A percentile compares a stretch with the other conserved stretches of the same genome.
Conservation (phyloP, 2,329 filamentous ascomycete species). For the Cladosporium sp. region DNA sequence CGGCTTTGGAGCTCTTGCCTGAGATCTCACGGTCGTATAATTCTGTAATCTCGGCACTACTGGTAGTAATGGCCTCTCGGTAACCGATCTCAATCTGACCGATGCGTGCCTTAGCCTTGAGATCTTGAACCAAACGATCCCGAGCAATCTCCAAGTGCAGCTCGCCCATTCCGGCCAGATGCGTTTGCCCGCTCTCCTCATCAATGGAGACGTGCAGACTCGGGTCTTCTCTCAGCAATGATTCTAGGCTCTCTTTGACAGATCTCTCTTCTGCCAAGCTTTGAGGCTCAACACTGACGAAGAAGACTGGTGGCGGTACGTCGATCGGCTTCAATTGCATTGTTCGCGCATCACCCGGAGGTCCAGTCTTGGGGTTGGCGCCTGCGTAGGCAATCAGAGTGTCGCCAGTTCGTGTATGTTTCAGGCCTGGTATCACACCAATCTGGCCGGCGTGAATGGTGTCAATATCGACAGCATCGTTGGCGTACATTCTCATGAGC, state of each 20-base stretch:
- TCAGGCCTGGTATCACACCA: slow-evolving; percentile 85
- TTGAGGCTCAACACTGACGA: slow-evolving; percentile 83
- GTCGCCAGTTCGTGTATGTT: slow-evolving; percentile 88
- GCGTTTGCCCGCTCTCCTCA: slow-evolving; percentile 86
- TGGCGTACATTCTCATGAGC: slow-evolving; percentile 84
- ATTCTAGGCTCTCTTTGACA: slow-evolving; percentile 68
- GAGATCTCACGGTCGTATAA: slow-evolving; percentile 76
- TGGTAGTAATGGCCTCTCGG: slow-evolving; percentile 68
- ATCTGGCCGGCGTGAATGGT: slow-evolving; percentile 84
- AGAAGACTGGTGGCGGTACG: slow-evolving; percentile 91
- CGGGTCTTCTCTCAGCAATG: slow-evolving; percentile 85
- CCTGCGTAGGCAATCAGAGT: slow-evolving; percentile 74
- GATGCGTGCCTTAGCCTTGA: slow-evolving; percentile 81
- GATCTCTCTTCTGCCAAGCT: slow-evolving; percentile 74
- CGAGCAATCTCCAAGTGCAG: slow-evolving; percentile 90
- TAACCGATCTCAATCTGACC: slow-evolving; percentile 94
- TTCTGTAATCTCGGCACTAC: slow-evolving; percentile 55
- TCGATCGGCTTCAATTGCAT: slow-evolving; percentile 83
- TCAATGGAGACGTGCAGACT: slow-evolving; percentile 81
- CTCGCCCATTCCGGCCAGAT: slow-evolving; percentile 93
- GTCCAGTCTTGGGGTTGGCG: slow-evolving; percentile 56
- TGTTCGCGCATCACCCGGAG: slow-evolving; percentile 64
- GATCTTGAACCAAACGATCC: slow-evolving; percentile 80
- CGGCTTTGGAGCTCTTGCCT: slow-evolving; percentile 72
- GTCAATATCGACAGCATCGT: slow-evolving; percentile 78